Evolutionary conservation across 2,329 filamentous ascomycete genomes (phyloP).

Genomic region (Beauveria caledonica): DNA sequence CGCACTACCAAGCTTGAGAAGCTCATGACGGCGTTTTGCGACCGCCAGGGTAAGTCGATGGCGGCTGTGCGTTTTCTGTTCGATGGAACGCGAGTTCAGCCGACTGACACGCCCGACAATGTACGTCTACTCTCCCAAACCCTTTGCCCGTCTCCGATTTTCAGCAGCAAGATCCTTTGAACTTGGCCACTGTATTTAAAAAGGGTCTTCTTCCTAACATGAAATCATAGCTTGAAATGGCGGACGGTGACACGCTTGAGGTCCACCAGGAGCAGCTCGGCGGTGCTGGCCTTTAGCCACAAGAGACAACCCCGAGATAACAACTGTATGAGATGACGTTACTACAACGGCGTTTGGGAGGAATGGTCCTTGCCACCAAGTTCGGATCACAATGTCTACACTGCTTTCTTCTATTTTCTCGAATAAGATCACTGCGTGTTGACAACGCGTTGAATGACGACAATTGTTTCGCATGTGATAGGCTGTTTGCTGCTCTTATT

Average conservation of each 20-base stretch:
- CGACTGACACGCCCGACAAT: conserved; percentile 80
- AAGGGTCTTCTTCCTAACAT: neutral
- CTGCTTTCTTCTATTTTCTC: conserved; percentile 1
- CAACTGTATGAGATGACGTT: conserved; percentile 11
- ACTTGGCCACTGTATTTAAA: neutral
- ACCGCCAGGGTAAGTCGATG: conserved; percentile 82
- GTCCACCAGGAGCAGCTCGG: conserved; percentile 98
- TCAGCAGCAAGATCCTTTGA: neutral
- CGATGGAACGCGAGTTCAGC: conserved; percentile 87
- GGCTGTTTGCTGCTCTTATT: neutral
- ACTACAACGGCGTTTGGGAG: conserved; percentile 10
- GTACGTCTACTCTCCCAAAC: conserved; percentile 47
- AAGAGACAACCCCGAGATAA: neutral
- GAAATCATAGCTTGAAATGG: conserved; percentile 75
- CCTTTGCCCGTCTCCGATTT: neutral
- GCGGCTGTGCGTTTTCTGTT: conserved; percentile 89
- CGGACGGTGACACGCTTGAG: conserved; percentile 89
- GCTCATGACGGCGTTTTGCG: conserved; percentile 96
- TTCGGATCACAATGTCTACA: conserved; percentile 4
- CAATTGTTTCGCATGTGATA: neutral
- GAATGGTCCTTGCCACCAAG: neutral
- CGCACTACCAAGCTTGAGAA: conserved; percentile 91
- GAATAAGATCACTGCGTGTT: neutral
- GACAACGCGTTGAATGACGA: neutral
- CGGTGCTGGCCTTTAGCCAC: conserved; percentile 25